phyloP scores from a whole-genome alignment of 139 green algal genomes.

The Closterium sp. region DNA sequence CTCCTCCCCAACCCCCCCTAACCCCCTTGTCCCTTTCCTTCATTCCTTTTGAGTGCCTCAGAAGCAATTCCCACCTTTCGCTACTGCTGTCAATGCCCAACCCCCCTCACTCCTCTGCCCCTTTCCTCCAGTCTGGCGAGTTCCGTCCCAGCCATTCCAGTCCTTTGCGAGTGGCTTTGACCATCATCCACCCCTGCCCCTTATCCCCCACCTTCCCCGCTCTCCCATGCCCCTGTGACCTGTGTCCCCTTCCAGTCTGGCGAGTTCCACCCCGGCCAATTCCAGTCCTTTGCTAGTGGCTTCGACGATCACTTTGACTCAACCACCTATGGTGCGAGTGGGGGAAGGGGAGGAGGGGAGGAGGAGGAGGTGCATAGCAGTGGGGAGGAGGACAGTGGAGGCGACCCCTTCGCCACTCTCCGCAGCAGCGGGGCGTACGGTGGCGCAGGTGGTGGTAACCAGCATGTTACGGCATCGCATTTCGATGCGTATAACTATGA shows the following conservation, averaged over 20 bases:
- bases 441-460: not conserved
- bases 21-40: too few species aligned
- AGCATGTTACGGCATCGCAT: not conserved
- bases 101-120: too few species aligned
- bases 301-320: not conserved
- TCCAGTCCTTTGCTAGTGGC: not conserved
- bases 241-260: not conserved
- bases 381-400: not conserved
- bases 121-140: too few species aligned
- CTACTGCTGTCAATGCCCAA: too few species aligned
- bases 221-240: too few species aligned
- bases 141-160: too few species aligned
- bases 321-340: not conserved
- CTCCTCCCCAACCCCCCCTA: too few species aligned
- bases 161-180: too few species aligned
- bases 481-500: not conserved
- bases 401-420: not conserved
- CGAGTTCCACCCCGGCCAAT: not conserved
- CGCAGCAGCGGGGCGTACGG: not conserved
- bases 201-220: too few species aligned
- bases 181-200: too few species aligned
- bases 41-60: too few species aligned
- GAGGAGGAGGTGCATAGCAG: not conserved
- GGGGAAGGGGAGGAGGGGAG: not conserved
- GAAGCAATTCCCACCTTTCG: too few species aligned